Conservation (phyloP, 139 green algal species). For the Micractinium conductrix region DNA sequence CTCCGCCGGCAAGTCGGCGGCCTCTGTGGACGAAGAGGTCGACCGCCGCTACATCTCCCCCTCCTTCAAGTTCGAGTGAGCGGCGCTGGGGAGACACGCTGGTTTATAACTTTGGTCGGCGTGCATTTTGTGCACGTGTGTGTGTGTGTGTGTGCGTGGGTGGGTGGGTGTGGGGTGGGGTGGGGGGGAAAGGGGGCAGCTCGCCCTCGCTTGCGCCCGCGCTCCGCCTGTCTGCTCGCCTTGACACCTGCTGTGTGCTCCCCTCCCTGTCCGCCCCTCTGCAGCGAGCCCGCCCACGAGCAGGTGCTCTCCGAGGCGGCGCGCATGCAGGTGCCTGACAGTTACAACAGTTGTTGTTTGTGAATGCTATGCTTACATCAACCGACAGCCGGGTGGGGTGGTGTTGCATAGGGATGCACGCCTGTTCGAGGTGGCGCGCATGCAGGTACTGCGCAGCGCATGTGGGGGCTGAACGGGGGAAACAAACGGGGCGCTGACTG, state of each 20-base stretch:
- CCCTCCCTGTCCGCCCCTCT: not conserved
- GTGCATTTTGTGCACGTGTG: not conserved
- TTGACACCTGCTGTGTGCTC: not conserved
- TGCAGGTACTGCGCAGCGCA: too few relatives aligned
- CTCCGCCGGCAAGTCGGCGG: not conserved
- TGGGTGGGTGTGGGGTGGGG: not conserved
- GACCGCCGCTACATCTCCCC: conserved; percentile 37
- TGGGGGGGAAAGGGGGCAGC: not conserved
- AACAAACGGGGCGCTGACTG: too few relatives aligned
- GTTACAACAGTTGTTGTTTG: too few relatives aligned
- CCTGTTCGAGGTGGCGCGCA: too few relatives aligned
- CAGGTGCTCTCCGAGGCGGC: not conserved
- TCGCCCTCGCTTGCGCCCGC: not conserved
- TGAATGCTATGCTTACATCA: too few relatives aligned
- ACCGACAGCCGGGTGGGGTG: too few relatives aligned
- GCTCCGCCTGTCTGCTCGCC: not conserved
- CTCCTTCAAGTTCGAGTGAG: conserved; percentile 49
- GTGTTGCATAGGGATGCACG: too few relatives aligned
- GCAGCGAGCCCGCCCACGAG: conserved; percentile 22
- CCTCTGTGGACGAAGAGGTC: not conserved
- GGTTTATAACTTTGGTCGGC: not conserved
- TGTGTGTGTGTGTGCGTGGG: not conserved
- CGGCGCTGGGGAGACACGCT: too few relatives aligned
- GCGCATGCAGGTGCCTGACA: too few relatives aligned
- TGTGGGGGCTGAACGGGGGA: too few relatives aligned